Conservation (phyloP, 23 red algal species). For the Gracilaria gracilis region DNA sequence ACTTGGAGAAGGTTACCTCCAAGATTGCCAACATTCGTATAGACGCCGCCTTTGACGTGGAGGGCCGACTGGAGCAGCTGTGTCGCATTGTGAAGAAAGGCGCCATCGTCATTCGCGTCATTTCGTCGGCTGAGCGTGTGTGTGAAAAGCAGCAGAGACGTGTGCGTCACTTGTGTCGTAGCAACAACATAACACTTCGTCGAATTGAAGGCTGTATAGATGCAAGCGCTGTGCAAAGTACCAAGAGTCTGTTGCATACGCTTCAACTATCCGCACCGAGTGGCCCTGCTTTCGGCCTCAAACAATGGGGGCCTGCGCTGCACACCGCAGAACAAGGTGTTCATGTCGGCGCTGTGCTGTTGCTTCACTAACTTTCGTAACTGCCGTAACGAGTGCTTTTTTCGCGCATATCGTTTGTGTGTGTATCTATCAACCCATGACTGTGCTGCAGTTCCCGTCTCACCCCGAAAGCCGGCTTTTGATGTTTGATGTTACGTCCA, state of each 20-base stretch:
- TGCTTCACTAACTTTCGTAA: constrained; percentile 6
- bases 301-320: constrained; percentile 15
- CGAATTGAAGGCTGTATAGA: constrained; percentile 13
- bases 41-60: constrained; percentile 7
- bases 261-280: constrained; percentile 10
- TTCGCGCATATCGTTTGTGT: background rate
- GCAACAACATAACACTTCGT: background rate
- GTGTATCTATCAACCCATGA: too few species aligned
- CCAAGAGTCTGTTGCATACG: background rate
- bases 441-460: too few species aligned
- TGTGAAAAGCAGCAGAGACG: background rate
- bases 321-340: constrained; percentile 30
- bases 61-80: constrained; percentile 17
- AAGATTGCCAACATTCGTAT: background rate
- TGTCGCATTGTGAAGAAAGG: constrained; percentile 9
- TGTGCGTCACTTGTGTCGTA: background rate
- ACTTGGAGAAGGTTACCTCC: background rate
- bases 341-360: constrained; percentile 14
- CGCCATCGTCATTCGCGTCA: background rate
- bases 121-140: background rate
- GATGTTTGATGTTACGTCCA: too few species aligned
- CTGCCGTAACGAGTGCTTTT: background rate
- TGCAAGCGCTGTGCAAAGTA: constrained; percentile 6
- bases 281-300: constrained; percentile 28
- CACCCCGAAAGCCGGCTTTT: too few species aligned